These are phyloP conservation scores for Aspergillus sp. DNA, from an alignment of 2,329 filamentous ascomycete species.

Conservation along the genomic window DNA sequence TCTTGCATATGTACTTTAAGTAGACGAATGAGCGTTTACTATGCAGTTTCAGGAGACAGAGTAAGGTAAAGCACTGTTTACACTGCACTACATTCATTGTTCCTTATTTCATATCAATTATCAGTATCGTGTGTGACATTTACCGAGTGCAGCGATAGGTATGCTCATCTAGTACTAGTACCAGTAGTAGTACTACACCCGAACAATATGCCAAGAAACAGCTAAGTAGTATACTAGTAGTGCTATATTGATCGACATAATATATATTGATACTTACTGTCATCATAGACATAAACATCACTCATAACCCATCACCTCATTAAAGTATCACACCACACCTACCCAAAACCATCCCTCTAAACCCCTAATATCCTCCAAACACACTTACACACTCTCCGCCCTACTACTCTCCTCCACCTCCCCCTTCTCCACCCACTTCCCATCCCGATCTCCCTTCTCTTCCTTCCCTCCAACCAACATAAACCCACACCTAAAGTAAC, in stretches of 20 bases:
- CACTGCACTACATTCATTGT: neutral
- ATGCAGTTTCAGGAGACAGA: neutral
- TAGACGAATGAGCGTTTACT: conserved; percentile 8
- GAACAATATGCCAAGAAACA: no score
- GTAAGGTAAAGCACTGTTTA: neutral
- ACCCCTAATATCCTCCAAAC: neutral
- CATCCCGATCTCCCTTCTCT: neutral
- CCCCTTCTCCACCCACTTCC: neutral
- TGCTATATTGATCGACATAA: no score
- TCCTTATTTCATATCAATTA: neutral
- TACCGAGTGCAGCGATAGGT: no score
- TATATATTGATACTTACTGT: no score
- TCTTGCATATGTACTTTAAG: conserved; percentile 21
- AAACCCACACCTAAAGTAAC: neutral
- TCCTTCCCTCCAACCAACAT: neutral
- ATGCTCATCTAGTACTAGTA: no score
- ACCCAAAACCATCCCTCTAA: no score
- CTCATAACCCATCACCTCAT: neutral
- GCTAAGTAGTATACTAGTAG: no score
- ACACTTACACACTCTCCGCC: neutral
- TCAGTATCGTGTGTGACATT: neutral
- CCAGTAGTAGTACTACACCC: no score
- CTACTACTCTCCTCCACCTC: neutral
- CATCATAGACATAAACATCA: neutral
- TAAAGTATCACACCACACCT: neutral